Evolutionary conservation across 1,284 basidiomycete species (phyloP), one percentile per base, ranked within the genome.

Genomic region (Leccinum fuscescens): DNA sequence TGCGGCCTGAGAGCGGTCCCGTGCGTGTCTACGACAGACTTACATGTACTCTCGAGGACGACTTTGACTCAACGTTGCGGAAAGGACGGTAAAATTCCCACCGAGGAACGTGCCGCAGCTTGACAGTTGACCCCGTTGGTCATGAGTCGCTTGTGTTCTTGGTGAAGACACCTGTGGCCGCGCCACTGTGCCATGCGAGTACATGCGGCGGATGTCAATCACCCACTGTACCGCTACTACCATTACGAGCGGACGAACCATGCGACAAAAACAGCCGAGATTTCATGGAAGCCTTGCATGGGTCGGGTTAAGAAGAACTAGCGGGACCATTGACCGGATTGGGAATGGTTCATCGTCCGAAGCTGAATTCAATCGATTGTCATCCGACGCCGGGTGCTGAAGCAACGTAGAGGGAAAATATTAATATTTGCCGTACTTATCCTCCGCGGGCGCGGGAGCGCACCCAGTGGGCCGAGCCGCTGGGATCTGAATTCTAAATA

Each of bases 221-320:
- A 12, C 42, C 42, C 42, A 44, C 17, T 44, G 5, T 17, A 15
- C 27, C 31, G 11, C 31, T 33, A 33, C 31, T 33, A 33, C 31
- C 52, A 7, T 48, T 50, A 57, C 54, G 55, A 58, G 31, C 57
- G 56, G 54, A 27, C 22, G 52, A 42, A 54, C 37, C 51, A 4
- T 51, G 56, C 20, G 24, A 57, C 59, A 63, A 66, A 35, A 60
- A 27, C 46, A 27, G 8, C 64, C 64, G 66, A 60, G 57, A 58
- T 67, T 42, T 44, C 42, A 44, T 44, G 42, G 42, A 44, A 44
- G 42, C 9, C 42, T 44, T 44, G 42, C 42, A 44, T 44, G n/a
- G n/a, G 17, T 44, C 42, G 4, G 17, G 17, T 11, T 11, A 17
- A 17, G 39, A n/a, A 39, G 39, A 44, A 44, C 42, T 17, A 20